phyloP scores from a whole-genome alignment of 208 protist genomes.

The Leishmania martiniquensis region DNA sequence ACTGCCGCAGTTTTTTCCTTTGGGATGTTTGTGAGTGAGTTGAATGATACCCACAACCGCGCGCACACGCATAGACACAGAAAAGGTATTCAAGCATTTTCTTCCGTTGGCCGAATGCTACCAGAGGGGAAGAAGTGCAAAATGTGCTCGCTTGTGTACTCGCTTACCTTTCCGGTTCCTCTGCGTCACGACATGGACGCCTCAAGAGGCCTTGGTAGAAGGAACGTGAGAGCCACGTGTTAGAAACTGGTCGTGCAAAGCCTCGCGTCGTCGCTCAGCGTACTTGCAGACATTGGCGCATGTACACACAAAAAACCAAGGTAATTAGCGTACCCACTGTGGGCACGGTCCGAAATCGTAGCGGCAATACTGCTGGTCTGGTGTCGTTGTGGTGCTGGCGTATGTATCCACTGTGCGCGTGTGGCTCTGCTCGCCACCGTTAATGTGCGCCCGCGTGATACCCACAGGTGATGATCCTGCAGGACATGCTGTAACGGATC shows the following conservation, averaged over 20 bases:
- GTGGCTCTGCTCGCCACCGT: constrained; percentile 24
- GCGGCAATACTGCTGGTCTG: constrained; percentile 5
- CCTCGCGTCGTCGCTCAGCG: neutral
- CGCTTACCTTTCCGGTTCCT: neutral
- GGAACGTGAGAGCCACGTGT: neutral
- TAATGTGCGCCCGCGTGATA: constrained; percentile 6
- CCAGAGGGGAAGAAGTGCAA: neutral
- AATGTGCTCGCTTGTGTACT: neutral
- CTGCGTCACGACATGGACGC: neutral
- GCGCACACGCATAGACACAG: neutral
- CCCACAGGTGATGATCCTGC: constrained; percentile 7
- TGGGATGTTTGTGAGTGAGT: neutral
- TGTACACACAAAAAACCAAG: neutral
- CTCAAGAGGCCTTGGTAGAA: neutral
- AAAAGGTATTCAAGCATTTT: neutral
- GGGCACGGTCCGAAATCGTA: neutral
- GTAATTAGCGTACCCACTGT: constrained; percentile 13
- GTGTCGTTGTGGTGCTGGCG: constrained; percentile 16
- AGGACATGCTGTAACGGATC: neutral
- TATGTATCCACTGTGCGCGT: constrained; percentile 32
- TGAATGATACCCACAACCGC: neutral
- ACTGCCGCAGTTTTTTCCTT: neutral
- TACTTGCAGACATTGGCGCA: neutral
- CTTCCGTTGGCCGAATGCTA: neutral
- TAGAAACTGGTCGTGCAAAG: neutral